Conservation (phyloP, 2,329 filamentous ascomycete genomes). For the Hypomyces rosellus region DNA sequence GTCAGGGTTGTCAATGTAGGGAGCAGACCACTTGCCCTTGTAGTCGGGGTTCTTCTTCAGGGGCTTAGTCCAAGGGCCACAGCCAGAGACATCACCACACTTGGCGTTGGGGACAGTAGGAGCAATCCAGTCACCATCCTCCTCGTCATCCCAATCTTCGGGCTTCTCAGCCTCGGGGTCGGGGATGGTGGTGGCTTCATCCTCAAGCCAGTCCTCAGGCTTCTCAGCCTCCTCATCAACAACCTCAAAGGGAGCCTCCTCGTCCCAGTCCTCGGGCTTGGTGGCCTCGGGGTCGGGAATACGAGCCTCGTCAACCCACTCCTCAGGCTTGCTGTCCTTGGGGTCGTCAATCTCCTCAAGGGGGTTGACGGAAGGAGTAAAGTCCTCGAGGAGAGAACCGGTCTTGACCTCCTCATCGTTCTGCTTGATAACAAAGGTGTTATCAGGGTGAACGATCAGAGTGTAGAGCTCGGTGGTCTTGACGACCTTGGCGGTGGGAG, state of each 20-base stretch:
- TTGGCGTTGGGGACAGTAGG: conserved; percentile 93
- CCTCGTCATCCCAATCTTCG: conserved; percentile 98
- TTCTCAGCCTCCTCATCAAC: conserved; percentile 85
- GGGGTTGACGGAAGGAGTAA: conserved; percentile 89
- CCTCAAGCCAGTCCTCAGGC: conserved; percentile 93
- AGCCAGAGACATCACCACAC: conserved; percentile 88
- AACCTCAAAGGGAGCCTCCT: conserved; percentile 95
- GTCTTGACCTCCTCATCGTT: conserved; percentile 84
- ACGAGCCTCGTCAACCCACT: conserved; percentile 91
- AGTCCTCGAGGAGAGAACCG: conserved; percentile 90
- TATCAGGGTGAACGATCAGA: conserved; percentile 91
- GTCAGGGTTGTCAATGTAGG: conserved; percentile 89
- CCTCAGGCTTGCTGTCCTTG: conserved; percentile 87
- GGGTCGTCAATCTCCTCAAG: conserved; percentile 89
- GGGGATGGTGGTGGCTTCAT: conserved; percentile 73
- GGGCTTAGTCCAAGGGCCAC: conserved; percentile 86
- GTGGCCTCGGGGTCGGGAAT: conserved; percentile 87
- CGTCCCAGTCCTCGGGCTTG: conserved; percentile 98
- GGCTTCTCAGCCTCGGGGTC: conserved; percentile 97
- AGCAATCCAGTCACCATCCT: conserved; percentile 95
- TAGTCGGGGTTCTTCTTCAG: conserved; percentile 92
- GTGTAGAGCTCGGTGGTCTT: conserved; percentile 96
- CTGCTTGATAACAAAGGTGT: conserved; percentile 88
- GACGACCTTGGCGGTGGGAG: conserved; percentile 78
- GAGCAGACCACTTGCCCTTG: conserved; percentile 98